These are phyloP conservation scores for Blastobotrys terrestris DNA, from an alignment of 805 yeast genomes.

Conservation along the genomic window DNA sequence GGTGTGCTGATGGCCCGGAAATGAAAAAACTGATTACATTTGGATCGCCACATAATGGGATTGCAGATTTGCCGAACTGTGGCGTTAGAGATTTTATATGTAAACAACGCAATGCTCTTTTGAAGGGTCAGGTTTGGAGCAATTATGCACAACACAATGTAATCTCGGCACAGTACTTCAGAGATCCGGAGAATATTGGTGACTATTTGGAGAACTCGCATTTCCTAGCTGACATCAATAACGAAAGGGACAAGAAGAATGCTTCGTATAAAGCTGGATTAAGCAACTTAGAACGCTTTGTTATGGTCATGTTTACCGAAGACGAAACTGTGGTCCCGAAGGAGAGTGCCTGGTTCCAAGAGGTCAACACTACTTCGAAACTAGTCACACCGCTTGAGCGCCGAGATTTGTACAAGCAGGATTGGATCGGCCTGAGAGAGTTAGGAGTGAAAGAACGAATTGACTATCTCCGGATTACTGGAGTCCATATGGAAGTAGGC, in stretches of 20 bases:
- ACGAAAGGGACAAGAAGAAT: conserved; percentile 43
- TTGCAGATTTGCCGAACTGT: conserved; percentile 62
- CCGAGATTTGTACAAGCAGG: conserved; percentile 45
- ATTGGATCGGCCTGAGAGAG: conserved; percentile 53
- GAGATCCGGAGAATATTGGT: conserved; percentile 52
- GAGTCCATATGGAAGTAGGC: conserved; percentile 59
- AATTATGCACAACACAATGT: conserved; percentile 48
- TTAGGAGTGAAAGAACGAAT: conserved; percentile 41
- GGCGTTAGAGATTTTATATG: conserved; percentile 53
- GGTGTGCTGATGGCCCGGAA: conserved; percentile 39
- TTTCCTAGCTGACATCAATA: conserved; percentile 61
- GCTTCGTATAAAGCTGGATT: conserved; percentile 41
- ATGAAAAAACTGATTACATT: conserved; percentile 57
- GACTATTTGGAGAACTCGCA: conserved; percentile 49
- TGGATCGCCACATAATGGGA: conserved; percentile 78
- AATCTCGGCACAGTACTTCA: conserved; percentile 70
- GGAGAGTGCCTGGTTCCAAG: conserved; percentile 60
- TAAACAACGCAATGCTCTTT: conserved; percentile 43
- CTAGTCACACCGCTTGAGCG: conserved; percentile 39
- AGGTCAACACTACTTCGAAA: conserved; percentile 42
- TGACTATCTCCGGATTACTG: conserved; percentile 47
- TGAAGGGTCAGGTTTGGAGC: conserved; percentile 58
- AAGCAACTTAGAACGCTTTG: conserved; percentile 42
- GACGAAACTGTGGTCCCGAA: conserved; percentile 71
- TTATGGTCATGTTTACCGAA: conserved; percentile 50